Evolutionary conservation across 129 eudicot genomes (phyloP), one percentile per base, ranked within the genome.

Genomic region (Daucus carota): DNA sequence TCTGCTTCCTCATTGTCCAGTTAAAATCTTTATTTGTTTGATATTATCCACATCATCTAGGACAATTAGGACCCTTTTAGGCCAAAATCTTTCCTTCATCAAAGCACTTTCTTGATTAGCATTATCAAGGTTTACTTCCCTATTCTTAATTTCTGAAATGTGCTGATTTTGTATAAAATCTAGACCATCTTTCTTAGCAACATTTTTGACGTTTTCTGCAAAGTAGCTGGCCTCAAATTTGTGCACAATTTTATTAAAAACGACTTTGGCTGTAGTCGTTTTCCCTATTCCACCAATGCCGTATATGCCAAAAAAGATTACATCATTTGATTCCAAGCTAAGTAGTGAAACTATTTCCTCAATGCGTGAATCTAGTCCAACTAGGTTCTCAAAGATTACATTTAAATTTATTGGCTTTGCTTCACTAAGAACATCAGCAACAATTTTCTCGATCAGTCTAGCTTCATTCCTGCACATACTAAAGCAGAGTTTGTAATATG

Each of bases 251-350:
- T 65, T 31, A 3, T 65, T 65, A 41, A 26, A 65, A 8, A 29
- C 70, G 5, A 15, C 70, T 65, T 65, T 16, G 10, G 72, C 72
- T 5, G 6, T 15, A 5, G 44, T 67, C 8, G 26, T 67, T 67
- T 67, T 67, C 12, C 72, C 72, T 32, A 67, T 67, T 33, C 72
- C 72, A 6, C 72, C 72, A 41, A 67, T 14, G 4, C 42, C 72
- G 13, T 67, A 33, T 0, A 67, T 67, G 44, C 72, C 72, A 67
- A 67, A 12, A 24, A 34, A 15, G 38, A 26, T 41, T 34, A 8
- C 72, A 34, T 33, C 72, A 32, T 33, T 67, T 17, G 72, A 34
- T 16, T 67, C 43, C 42, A 67, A 33, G 8, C 22, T 67, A 32
- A 67, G 72, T 18, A 67, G 10, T 6, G 44, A 67, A 67, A 32